phyloP scores from a whole-genome alignment of 1,284 basidiomycete genomes.

The Flammula alnicola region DNA sequence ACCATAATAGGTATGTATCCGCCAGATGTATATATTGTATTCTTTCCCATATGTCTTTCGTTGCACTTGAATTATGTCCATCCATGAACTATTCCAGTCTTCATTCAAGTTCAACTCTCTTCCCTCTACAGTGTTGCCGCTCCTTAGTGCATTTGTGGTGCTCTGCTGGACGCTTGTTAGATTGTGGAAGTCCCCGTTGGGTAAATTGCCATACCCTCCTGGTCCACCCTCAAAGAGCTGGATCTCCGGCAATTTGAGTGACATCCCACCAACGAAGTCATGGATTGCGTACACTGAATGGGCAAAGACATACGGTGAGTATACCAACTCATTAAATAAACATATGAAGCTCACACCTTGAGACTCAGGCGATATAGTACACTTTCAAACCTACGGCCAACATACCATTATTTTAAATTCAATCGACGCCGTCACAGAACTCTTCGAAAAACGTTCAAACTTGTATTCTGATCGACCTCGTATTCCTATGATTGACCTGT shows the following conservation, averaged over 20 bases:
- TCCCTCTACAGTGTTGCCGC: too few relatives aligned
- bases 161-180: background rate
- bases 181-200: background rate
- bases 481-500: conserved; percentile 39
- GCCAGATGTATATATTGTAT: too few relatives aligned
- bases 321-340: too few relatives aligned
- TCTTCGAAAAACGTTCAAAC: conserved; percentile 45
- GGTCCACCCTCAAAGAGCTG: conserved; percentile 13
- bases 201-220: conserved; percentile 17
- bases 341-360: too few relatives aligned
- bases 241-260: conserved; percentile 14
- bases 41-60: too few relatives aligned
- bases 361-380: conserved; percentile 40
- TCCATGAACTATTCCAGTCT: too few relatives aligned
- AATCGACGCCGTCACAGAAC: conserved; percentile 37
- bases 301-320: conserved; percentile 20
- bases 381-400: conserved; percentile 28
- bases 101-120: too few relatives aligned
- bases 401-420: conserved; percentile 47
- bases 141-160: background rate
- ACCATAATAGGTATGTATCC: too few relatives aligned
- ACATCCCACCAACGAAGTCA: conserved; percentile 16
- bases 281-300: conserved; percentile 21
- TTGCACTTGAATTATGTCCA: too few relatives aligned
- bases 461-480: conserved; percentile 42